These are phyloP conservation scores for Zymoseptoria ardabiliae DNA, from an alignment of 2,329 filamentous ascomycete genomes.

Conservation along the genomic window DNA sequence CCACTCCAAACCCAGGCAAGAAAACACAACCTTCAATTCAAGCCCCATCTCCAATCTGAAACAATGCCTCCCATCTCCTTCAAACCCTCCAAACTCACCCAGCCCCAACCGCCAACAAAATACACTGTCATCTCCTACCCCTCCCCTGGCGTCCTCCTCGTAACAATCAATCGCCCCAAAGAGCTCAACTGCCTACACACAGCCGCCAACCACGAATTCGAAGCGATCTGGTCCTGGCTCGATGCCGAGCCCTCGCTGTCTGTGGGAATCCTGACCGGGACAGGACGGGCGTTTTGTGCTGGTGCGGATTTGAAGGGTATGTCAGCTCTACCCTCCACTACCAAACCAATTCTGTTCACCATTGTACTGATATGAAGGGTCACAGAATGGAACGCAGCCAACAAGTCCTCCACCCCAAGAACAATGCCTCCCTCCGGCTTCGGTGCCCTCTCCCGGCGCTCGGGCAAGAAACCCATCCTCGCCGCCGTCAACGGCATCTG, in stretches of 20 bases:
- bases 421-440: slow-evolving; percentile 46
- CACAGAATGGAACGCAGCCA: slow-evolving; percentile 29
- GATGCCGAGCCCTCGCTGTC: slow-evolving; percentile 27
- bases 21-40: too few species aligned
- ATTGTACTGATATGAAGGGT: too few species aligned
- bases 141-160: slow-evolving; percentile 26
- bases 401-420: slow-evolving; percentile 18
- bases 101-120: slow-evolving; percentile 18
- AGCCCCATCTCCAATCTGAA: too few species aligned
- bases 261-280: slow-evolving; percentile 31
- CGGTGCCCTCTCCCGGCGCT: slow-evolving; percentile 57
- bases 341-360: too few species aligned
- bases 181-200: slow-evolving; percentile 31
- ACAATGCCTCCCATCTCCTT: slow-evolving; percentile 12
- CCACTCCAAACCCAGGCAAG: too few species aligned
- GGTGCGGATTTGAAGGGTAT: slow-evolving; percentile 32
- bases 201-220: slow-evolving; percentile 27
- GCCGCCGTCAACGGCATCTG: slow-evolving; percentile 70
- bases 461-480: slow-evolving; percentile 66
- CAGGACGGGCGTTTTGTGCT: slow-evolving; percentile 31
- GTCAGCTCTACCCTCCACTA: neutral
- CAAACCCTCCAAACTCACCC: slow-evolving; percentile 16
- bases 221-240: slow-evolving; percentile 28
- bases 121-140: slow-evolving; percentile 27
- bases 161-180: slow-evolving; percentile 29